Evolutionary conservation across 805 yeast species (phyloP), one percentile per base, ranked within the genome.

Genomic region (Wickerhamiella occidentalis): DNA sequence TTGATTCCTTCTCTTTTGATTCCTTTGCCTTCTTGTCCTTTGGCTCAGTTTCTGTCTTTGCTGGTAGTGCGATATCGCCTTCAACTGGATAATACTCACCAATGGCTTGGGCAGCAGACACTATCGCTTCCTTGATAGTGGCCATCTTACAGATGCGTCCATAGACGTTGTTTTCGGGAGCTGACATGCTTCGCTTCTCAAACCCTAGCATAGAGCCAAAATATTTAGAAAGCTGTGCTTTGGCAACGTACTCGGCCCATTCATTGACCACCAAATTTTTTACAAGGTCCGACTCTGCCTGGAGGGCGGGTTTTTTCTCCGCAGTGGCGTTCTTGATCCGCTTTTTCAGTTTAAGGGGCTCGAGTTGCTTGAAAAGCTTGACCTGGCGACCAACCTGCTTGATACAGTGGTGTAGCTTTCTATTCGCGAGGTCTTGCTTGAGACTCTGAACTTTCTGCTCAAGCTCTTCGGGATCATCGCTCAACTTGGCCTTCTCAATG

Each of bases 81-180:
- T 18, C 29, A 37, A 29, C 47, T 1, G 43, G 46, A 37, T 43
- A 57, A 26, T 46, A 51, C 33, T 44, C 52, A 9, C 40, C 30
- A 1, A 52, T 22, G 6, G 45, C 11, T 28, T 45, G 50, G 3
- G 40, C 22, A 2, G 56, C 50, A n/a, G 45, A 44, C 2, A 41
- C 19, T 1, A 55, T 11, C 1, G 56, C 56, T 11, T 44, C 50
- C 13, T 43, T 47, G 12, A 59, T 52, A 1, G 54, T 46, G 11
- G 49, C 64, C 1, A 56, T 66, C 6, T 61, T 71, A 35, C 72
- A 57, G 48, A 66, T 47, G n/a, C 65, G 61, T 46, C 69, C 72
- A 52, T 64, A 69, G 36, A 68, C 63, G 35, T 64, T 56, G 23
- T 56, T 54, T 13, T 56, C 60, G 7, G 61, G 64, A 9, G 59